phyloP scores from a whole-genome alignment of 2,329 filamentous ascomycete genomes.

The Diaporthe sp. region DNA sequence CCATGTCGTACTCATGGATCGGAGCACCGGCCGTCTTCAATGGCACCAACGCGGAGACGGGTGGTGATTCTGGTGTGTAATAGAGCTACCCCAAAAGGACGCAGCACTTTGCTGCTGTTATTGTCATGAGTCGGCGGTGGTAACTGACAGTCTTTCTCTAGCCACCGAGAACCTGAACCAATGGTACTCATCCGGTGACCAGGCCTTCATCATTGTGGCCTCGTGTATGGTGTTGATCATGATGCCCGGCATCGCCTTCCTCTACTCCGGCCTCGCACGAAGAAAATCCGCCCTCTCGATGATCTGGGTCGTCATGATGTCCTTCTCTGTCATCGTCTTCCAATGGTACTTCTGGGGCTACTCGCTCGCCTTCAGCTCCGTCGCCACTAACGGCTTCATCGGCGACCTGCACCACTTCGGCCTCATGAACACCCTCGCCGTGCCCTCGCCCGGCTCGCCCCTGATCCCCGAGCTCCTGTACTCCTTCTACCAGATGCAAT shows the following conservation, averaged over 20 bases:
- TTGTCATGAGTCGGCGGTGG: constrained; percentile 15
- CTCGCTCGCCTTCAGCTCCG: constrained; percentile 89
- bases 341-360: constrained; percentile 99
- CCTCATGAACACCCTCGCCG: constrained; percentile 84
- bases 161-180: constrained; percentile 92
- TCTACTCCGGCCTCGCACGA: constrained; percentile 97
- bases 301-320: constrained; percentile 98
- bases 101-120: neutral
- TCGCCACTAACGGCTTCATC: constrained; percentile 89
- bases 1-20: constrained; percentile 71
- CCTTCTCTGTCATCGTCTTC: constrained; percentile 90
- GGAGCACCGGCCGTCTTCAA: constrained; percentile 73
- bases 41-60: constrained; percentile 73
- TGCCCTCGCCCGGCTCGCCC: constrained; percentile 89
- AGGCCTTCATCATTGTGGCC: constrained; percentile 91
- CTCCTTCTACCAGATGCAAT: constrained; percentile 99
- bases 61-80: constrained; percentile 83
- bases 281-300: constrained; percentile 97
- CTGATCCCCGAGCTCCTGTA: constrained; percentile 92
- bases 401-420: constrained; percentile 92
- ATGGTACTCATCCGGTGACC: constrained; percentile 93
- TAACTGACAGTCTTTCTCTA: constrained; percentile 54
- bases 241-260: constrained; percentile 95
- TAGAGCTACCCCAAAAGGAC: constrained; percentile 38
- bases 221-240: constrained; percentile 96